Evolutionary conservation across 345 rosid species (phyloP).

Genomic region (Ceriops decandra): DNA sequence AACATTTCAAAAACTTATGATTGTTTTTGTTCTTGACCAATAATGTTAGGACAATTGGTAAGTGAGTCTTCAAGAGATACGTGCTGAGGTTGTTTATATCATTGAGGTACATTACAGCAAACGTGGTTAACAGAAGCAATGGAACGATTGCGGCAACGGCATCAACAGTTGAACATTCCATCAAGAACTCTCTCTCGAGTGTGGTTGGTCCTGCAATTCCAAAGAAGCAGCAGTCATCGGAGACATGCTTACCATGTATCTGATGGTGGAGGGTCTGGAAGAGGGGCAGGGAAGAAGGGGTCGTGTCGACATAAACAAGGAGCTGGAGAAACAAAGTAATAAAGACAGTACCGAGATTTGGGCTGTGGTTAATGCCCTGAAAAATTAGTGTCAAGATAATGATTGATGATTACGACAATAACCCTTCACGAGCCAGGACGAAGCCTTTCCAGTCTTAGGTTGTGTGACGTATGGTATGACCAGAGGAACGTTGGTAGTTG

Average conservation of each 20-base stretch:
- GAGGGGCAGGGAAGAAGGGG: slow-evolving; percentile 74
- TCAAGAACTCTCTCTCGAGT: slow-evolving; percentile 61
- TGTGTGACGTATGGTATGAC: too few relatives aligned
- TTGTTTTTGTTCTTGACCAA: too few relatives aligned
- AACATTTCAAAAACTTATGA: too few relatives aligned
- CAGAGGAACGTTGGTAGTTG: too few relatives aligned
- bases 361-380: slow-evolving; percentile 58
- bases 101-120: slow-evolving; percentile 72
- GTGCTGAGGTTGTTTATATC: slow-evolving; percentile 65
- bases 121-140: slow-evolving; percentile 70
- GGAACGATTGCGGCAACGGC: slow-evolving; percentile 67
- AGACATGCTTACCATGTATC: slow-evolving; percentile 75
- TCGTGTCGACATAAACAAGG: slow-evolving; percentile 58
- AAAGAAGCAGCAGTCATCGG: slow-evolving; percentile 73
- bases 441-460: too few relatives aligned
- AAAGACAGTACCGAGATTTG: slow-evolving; percentile 46
- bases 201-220: slow-evolving; percentile 72
- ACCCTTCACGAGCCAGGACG: too few relatives aligned
- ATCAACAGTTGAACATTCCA: slow-evolving; percentile 71
- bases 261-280: slow-evolving; percentile 71
- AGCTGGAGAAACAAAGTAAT: slow-evolving; percentile 77
- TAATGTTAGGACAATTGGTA: neutral
- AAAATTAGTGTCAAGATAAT: slow-evolving; percentile 65
- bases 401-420: slow-evolving; percentile 41
- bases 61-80: slow-evolving; percentile 67